Conservation (phyloP, 2,329 filamentous ascomycete genomes). For the Allantophomopsis cytisporea region DNA sequence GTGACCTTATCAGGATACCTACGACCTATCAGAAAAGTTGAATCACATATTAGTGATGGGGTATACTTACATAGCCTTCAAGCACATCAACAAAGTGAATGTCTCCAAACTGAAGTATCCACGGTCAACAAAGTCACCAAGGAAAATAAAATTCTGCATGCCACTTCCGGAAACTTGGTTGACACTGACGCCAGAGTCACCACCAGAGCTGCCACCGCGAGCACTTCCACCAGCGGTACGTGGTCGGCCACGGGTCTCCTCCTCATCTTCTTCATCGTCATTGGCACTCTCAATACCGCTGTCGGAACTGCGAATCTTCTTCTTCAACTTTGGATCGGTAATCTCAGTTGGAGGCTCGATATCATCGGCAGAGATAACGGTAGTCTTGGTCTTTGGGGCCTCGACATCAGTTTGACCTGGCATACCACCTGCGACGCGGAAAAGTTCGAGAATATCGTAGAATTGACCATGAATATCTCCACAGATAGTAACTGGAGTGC, state of each 20-base stretch:
- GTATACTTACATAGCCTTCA: slow-evolving; percentile 51
- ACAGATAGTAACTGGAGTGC: slow-evolving; percentile 90
- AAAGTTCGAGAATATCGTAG: slow-evolving; percentile 93
- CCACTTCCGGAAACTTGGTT: slow-evolving; percentile 32
- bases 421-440: slow-evolving; percentile 93
- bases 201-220: slow-evolving; percentile 23
- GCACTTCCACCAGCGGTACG: slow-evolving; percentile 25
- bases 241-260: slow-evolving; percentile 33
- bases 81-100: slow-evolving; percentile 57
- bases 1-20: slow-evolving; percentile 63
- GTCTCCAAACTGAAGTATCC: slow-evolving; percentile 66
- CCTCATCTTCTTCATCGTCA: slow-evolving; percentile 33
- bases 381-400: slow-evolving; percentile 52
- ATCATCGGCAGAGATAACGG: slow-evolving; percentile 77
- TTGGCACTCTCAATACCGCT: slow-evolving; percentile 30
- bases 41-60: neutral
- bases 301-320: slow-evolving; percentile 62
- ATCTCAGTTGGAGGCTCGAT: slow-evolving; percentile 86
- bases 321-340: slow-evolving; percentile 73
- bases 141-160: slow-evolving; percentile 58
- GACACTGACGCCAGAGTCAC: slow-evolving; percentile 21
- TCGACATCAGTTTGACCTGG: slow-evolving; percentile 67
- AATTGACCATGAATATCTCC: slow-evolving; percentile 99
- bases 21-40: slow-evolving; percentile 5
- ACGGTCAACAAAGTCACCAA: slow-evolving; percentile 62